phyloP scores from a whole-genome alignment of 225 moss, liverwort and hornwort genomes.

The Ulota crispa region DNA sequence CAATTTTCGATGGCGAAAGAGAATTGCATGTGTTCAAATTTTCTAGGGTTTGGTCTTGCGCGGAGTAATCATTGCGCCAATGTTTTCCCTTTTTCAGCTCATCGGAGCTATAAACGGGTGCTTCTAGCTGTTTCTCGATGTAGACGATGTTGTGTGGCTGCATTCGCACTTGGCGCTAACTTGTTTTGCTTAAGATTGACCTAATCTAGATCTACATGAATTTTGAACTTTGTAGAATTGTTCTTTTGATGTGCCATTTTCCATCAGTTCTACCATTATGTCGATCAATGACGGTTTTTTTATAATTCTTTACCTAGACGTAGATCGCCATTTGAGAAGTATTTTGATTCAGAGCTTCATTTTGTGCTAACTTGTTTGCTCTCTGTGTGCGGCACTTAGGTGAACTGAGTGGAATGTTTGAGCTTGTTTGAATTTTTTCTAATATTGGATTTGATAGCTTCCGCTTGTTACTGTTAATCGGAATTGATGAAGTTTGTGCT shows the following conservation, averaged over 20 bases:
- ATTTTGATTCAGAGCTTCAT: not conserved
- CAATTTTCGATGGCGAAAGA: not conserved
- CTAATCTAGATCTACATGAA: not conserved
- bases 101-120: not conserved
- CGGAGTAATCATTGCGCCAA: not conserved
- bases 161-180: not conserved
- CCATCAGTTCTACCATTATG: not conserved
- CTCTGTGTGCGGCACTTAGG: not conserved
- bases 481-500: not conserved
- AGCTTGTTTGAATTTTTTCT: not conserved
- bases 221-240: not conserved
- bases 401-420: slow-evolving; percentile 4
- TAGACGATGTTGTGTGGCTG: not conserved
- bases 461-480: not conserved
- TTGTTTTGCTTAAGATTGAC: not conserved
- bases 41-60: not conserved
- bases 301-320: not conserved
- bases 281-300: not conserved
- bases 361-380: not conserved
- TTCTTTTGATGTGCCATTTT: not conserved
- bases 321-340: not conserved
- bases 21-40: not conserved
- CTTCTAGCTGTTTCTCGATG: not conserved
- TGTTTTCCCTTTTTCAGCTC: not conserved
- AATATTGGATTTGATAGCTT: not conserved